These are phyloP conservation scores for Pyrus pyrifolia DNA, from an alignment of 306 rosid species.

Conservation along the genomic window DNA sequence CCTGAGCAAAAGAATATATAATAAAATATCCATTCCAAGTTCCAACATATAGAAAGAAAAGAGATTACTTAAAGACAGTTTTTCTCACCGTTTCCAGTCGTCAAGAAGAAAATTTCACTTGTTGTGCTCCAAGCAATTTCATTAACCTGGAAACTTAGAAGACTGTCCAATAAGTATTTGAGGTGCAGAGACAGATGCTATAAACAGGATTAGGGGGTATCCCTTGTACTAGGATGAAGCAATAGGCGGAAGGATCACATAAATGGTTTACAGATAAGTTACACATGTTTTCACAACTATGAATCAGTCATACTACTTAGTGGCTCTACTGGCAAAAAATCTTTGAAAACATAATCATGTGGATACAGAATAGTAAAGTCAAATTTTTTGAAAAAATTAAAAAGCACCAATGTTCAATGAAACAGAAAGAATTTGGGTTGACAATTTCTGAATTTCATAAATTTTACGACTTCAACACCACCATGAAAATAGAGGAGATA, in stretches of 20 bases:
- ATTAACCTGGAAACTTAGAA: conserved; percentile 52
- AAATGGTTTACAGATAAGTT: background rate
- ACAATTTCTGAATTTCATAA: no score
- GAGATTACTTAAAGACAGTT: background rate
- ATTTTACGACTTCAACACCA: background rate
- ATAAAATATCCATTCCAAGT: background rate
- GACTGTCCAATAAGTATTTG: background rate
- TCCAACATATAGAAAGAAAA: background rate
- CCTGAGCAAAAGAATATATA: conserved; percentile 33
- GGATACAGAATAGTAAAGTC: background rate
- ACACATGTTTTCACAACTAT: background rate
- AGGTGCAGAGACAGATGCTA: background rate
- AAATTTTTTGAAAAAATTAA: background rate
- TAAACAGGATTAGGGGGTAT: background rate
- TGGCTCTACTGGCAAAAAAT: background rate
- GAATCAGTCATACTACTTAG: background rate
- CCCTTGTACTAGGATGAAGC: conserved; percentile 1
- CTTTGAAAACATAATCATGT: background rate
- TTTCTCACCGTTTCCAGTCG: conserved; percentile 86
- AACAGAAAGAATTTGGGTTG: background rate
- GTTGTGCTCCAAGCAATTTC: conserved; percentile 98
- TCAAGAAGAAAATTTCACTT: conserved; percentile 83
- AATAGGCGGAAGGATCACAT: background rate
- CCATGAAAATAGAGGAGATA: background rate
- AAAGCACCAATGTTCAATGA: background rate